Percentiles rank a stretch among this genome's conserved stretches.
phyloP scores from a whole-genome alignment of 2,329 filamentous ascomycete genomes.

The Clonostachys solani region DNA sequence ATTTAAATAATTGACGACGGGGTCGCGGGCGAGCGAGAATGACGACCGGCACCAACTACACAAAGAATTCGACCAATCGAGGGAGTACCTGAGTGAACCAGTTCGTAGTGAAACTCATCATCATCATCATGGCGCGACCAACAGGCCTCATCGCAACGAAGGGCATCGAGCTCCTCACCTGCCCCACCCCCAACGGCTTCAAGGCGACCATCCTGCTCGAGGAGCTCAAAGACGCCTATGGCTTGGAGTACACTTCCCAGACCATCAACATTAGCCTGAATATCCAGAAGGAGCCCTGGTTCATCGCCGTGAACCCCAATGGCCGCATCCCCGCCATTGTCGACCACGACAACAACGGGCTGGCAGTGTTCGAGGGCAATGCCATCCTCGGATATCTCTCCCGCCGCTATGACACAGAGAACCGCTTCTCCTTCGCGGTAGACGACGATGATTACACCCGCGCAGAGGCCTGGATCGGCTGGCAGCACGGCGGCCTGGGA shows the following conservation, averaged over 20 bases:
- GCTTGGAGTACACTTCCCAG: slow-evolving; percentile 67
- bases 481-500: slow-evolving; percentile 72
- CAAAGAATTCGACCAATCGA: too few relatives aligned
- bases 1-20: too few relatives aligned
- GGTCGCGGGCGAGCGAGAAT: too few relatives aligned
- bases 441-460: slow-evolving; percentile 43
- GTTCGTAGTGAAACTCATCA: too few relatives aligned
- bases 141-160: slow-evolving; percentile 56
- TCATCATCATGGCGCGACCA: slow-evolving; percentile 17
- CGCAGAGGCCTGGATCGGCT: slow-evolving; percentile 51
- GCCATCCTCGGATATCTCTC: slow-evolving; percentile 72
- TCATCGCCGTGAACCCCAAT: slow-evolving; percentile 57
- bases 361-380: slow-evolving; percentile 69
- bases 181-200: slow-evolving; percentile 78
- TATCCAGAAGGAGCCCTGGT: slow-evolving; percentile 66
- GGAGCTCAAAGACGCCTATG: slow-evolving; percentile 70
- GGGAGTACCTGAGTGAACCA: too few relatives aligned
- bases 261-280: slow-evolving; percentile 55
- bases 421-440: slow-evolving; percentile 67
- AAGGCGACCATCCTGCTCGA: slow-evolving; percentile 84
- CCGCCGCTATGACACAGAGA: slow-evolving; percentile 66
- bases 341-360: slow-evolving; percentile 57
- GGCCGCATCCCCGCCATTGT: slow-evolving; percentile 63
- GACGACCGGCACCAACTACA: too few relatives aligned
- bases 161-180: slow-evolving; percentile 62